Evolutionary conservation across 2,329 filamentous ascomycete species (phyloP).

Genomic region (Alternaria gaisen): DNA sequence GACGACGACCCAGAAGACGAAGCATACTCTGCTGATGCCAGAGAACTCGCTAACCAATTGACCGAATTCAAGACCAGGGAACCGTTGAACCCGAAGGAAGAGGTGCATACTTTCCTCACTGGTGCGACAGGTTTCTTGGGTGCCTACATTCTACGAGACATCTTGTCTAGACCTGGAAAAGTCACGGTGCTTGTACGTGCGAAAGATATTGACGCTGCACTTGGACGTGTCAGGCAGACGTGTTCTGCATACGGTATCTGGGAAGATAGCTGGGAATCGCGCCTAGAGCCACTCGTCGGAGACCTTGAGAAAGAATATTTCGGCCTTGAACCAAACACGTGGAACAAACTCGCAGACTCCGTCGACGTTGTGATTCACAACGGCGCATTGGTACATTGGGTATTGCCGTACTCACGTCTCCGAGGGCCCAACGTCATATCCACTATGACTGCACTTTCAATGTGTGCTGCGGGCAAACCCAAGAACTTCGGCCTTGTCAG

Average conservation of each 20-base stretch:
- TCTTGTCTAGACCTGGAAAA: conserved; percentile 71
- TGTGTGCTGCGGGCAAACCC: conserved; percentile 79
- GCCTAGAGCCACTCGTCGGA: conserved; percentile 74
- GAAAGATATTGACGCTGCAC: conserved; percentile 66
- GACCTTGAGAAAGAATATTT: conserved; percentile 77
- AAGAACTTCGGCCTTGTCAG: conserved; percentile 85
- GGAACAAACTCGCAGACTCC: conserved; percentile 70
- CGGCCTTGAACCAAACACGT: conserved; percentile 72
- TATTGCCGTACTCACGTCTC: conserved; percentile 77
- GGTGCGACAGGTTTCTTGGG: conserved; percentile 92
- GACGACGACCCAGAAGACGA: conserved; percentile 60
- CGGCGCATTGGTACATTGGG: conserved; percentile 77
- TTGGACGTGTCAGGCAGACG: conserved; percentile 72
- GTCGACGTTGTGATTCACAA: conserved; percentile 81
- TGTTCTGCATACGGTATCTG: conserved; percentile 83
- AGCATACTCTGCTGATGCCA: conserved; percentile 63
- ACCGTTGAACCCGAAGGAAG: conserved; percentile 53
- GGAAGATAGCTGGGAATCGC: conserved; percentile 71
- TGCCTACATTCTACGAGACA: conserved; percentile 77
- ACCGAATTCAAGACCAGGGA: conserved; percentile 45
- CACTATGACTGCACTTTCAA: conserved; percentile 76
- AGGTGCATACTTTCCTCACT: conserved; percentile 78
- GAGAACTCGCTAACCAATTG: conserved; percentile 61
- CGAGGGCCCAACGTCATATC: conserved; percentile 79
- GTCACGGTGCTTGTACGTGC: conserved; percentile 81